Evolutionary conservation across 202 grass and related monocot species (phyloP).

Genomic region (Panicum hallii): DNA sequence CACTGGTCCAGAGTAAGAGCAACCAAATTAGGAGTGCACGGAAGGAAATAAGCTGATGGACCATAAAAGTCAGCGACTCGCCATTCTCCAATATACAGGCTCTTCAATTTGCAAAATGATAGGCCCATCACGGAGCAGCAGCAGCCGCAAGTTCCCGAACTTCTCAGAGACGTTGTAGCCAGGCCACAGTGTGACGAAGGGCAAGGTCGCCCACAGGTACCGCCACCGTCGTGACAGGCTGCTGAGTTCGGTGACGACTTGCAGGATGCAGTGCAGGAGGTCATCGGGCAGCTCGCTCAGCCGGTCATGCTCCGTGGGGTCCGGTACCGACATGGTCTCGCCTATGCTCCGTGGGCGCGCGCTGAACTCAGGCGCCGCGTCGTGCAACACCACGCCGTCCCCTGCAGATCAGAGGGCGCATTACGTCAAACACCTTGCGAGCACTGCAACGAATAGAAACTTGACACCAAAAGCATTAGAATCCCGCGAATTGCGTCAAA

Average conservation of each 20-base stretch:
- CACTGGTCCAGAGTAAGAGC: constrained; percentile 21
- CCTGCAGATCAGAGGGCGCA: background rate
- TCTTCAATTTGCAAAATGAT: constrained; percentile 18
- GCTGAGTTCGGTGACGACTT: background rate
- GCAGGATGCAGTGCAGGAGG: background rate
- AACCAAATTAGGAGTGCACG: background rate
- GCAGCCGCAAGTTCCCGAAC: background rate
- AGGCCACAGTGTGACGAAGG: background rate
- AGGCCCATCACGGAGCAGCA: background rate
- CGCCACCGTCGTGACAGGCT: background rate
- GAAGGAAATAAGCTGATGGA: background rate
- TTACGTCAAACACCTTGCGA: background rate
- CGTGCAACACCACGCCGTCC: background rate
- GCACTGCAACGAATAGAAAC: background rate
- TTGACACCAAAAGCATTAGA: background rate
- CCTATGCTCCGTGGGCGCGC: background rate
- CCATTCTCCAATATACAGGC: constrained; percentile 12
- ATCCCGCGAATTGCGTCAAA: background rate
- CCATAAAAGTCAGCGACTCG: background rate
- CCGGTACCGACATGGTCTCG: background rate
- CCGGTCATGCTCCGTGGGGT: background rate
- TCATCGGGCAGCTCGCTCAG: background rate
- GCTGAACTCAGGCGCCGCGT: too few species aligned
- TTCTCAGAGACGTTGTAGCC: background rate
- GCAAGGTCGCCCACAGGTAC: background rate